Conservation (phyloP, 2,329 filamentous ascomycete species). For the Hypoxylon sp. region DNA sequence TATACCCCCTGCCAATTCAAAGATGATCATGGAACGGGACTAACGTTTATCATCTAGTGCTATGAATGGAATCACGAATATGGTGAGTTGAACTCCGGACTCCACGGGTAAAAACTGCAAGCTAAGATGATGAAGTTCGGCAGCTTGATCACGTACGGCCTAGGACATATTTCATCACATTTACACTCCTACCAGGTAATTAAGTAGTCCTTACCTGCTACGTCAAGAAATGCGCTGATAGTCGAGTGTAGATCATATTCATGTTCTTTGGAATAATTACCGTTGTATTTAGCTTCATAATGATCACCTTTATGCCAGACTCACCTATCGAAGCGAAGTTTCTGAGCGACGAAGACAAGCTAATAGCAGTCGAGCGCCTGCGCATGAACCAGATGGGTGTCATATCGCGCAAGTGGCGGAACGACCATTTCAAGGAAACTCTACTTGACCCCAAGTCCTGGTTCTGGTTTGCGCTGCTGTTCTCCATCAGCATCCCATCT, state of each 20-base stretch:
- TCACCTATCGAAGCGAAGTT: slow-evolving; percentile 65
- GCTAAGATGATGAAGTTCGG: slow-evolving; percentile 57
- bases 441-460: slow-evolving; percentile 71
- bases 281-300: slow-evolving; percentile 60
- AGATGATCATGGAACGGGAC: background rate
- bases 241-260: slow-evolving; percentile 53
- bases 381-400: slow-evolving; percentile 68
- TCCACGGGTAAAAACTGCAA: background rate
- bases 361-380: slow-evolving; percentile 67
- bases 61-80: slow-evolving; percentile 71
- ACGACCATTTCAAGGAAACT: slow-evolving; percentile 66
- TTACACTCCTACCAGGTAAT: slow-evolving; percentile 49
- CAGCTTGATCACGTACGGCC: slow-evolving; percentile 68
- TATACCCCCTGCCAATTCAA: background rate
- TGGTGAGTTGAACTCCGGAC: slow-evolving; percentile 52
- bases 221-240: background rate
- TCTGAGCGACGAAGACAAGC: slow-evolving; percentile 64
- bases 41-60: slow-evolving; percentile 47
- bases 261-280: slow-evolving; percentile 67
- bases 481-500: slow-evolving; percentile 67
- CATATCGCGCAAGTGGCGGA: slow-evolving; percentile 65
- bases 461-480: slow-evolving; percentile 68
- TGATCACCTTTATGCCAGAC: slow-evolving; percentile 64
- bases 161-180: slow-evolving; percentile 67
- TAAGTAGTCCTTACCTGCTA: slow-evolving; percentile 45